A percentile compares a stretch with the other conserved stretches of the same genome.
These are phyloP conservation scores for Coccinonectria pachysandricola DNA, from an alignment of 2,329 filamentous ascomycete species.

Conservation along the genomic window DNA sequence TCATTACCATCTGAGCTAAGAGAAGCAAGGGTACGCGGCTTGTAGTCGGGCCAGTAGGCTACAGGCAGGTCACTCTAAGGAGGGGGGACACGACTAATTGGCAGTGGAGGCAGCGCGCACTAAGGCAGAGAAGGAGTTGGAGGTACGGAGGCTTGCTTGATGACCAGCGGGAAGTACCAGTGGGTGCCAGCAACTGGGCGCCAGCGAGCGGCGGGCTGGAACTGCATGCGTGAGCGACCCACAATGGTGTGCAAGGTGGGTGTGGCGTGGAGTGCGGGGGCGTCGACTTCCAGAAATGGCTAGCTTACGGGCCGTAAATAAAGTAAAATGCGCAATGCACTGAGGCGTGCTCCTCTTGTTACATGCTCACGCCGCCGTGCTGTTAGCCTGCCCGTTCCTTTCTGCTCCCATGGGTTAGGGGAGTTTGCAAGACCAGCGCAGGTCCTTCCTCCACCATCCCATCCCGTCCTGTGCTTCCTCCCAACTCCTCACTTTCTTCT, in stretches of 20 bases:
- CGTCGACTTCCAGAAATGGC: conserved; percentile 4
- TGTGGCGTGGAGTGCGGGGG: conserved; percentile 1
- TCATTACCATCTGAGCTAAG: no score
- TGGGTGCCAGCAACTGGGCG: no score
- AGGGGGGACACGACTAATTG: no score
- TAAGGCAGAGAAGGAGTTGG: no score
- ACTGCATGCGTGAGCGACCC: background rate
- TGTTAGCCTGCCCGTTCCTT: conserved; percentile 26
- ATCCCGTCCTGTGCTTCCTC: conserved; percentile 24
- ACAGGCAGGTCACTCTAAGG: background rate
- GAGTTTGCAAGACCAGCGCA: conserved; percentile 30
- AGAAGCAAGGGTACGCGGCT: background rate
- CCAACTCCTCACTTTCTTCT: conserved; percentile 28
- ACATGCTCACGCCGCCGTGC: conserved; percentile 17
- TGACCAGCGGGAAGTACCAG: background rate
- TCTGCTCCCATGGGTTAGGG: conserved; percentile 32
- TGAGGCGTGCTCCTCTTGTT: conserved; percentile 18
- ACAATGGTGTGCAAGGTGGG: background rate
- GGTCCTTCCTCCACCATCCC: conserved; percentile 30
- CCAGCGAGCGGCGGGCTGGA: background rate
- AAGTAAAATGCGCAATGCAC: conserved; percentile 16
- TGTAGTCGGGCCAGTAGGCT: background rate
- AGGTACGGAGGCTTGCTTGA: no score
- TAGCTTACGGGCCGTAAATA: conserved; percentile 11
- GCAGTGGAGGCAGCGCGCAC: no score